Evolutionary conservation across 2,329 filamentous ascomycete species (phyloP).

Genomic region (Curvularia spicifera): DNA sequence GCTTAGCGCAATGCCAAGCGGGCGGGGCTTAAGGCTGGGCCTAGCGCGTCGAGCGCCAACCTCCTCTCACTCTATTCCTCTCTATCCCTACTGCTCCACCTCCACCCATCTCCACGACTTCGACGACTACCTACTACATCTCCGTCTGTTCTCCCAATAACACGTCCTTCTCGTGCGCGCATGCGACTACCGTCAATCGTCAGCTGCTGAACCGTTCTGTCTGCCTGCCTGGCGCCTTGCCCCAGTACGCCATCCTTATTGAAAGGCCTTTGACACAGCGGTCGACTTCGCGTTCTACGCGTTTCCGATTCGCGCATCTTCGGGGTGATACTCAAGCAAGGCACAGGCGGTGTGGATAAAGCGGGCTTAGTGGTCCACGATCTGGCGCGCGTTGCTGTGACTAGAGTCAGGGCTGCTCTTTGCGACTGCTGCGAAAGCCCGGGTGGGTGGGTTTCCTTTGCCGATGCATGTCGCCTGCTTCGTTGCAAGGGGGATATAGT

Average conservation of each 20-base stretch:
- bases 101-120: constrained; percentile 4
- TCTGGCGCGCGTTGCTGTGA: constrained; percentile 3
- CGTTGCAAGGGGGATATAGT: constrained; percentile 6
- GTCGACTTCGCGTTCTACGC: constrained; percentile 4
- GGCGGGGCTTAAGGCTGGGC: background rate
- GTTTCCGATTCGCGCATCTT: constrained; percentile 11
- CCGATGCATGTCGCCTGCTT: constrained; percentile 4
- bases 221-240: constrained; percentile 9
- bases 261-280: constrained; percentile 9
- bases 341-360: constrained; percentile 3
- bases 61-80: constrained; percentile 1
- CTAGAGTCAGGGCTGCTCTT: constrained; percentile 15
- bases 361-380: constrained; percentile 13
- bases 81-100: background rate
- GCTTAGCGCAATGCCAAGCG: background rate
- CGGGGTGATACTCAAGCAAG: constrained; percentile 15
- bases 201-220: constrained; percentile 6
- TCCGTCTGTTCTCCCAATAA: background rate
- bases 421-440: constrained; percentile 14
- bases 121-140: background rate
- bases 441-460: constrained; percentile 14
- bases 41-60: background rate
- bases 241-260: constrained; percentile 13
- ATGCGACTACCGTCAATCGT: constrained; percentile 6
- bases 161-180: background rate